Conservation (phyloP, 495 filamentous ascomycete genomes). For the Annulohypoxylon nitens region DNA sequence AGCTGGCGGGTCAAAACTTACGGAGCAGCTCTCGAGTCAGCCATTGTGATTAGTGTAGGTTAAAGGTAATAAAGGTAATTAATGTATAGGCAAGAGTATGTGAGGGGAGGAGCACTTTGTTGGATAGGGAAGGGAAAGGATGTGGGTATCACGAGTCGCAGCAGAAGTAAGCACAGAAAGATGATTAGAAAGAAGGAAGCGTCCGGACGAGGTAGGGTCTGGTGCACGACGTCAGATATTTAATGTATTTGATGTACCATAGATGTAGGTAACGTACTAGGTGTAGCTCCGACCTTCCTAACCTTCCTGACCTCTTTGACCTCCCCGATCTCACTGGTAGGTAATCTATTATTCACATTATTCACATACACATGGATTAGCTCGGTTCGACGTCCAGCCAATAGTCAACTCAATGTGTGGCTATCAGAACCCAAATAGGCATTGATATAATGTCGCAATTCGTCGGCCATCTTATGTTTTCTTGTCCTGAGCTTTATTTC, state of each 20-base stretch:
- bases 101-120: conserved; percentile 14
- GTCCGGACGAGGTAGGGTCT: conserved; percentile 20
- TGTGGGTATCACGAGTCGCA: conserved; percentile 31
- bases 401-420: conserved; percentile 14
- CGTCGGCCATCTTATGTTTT: conserved; percentile 39
- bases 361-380: conserved; percentile 12
- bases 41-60: conserved; percentile 32
- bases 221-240: conserved; percentile 39
- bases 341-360: conserved; percentile 25
- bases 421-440: conserved; percentile 33
- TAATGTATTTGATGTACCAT: conserved; percentile 14
- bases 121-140: too few species aligned
- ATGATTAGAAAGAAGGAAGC: conserved; percentile 20
- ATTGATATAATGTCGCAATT: conserved; percentile 44
- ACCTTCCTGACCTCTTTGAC: not conserved
- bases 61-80: not conserved
- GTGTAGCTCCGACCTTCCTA: not conserved
- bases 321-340: conserved; percentile 10
- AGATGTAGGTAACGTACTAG: not conserved
- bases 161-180: conserved; percentile 20
- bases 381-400: conserved; percentile 26
- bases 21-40: conserved; percentile 47
- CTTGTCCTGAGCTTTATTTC: conserved; percentile 13
- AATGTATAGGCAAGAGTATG: not conserved
- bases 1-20: conserved; percentile 25